These are phyloP conservation scores for Xylaria sp. DNA, from an alignment of 2,329 filamentous ascomycete genomes.

Conservation along the genomic window DNA sequence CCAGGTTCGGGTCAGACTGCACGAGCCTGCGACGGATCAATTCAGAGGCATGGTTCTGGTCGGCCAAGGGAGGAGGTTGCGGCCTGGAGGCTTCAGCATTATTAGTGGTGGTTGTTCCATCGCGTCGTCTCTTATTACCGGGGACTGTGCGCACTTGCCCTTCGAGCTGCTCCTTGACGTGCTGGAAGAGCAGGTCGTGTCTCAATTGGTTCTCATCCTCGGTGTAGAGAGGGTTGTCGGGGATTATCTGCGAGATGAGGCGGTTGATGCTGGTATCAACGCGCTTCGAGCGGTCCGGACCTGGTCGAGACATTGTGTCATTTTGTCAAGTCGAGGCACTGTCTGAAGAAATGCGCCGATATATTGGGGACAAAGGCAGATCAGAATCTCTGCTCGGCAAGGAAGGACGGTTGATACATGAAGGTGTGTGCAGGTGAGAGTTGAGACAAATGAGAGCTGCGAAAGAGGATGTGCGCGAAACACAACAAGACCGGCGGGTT, in stretches of 20 bases:
- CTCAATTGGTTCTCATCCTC: slow-evolving; percentile 63
- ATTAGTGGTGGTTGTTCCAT: slow-evolving; percentile 9
- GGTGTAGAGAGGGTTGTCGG: slow-evolving; percentile 58
- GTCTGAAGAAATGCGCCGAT: background rate
- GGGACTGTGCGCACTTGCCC: slow-evolving; percentile 35
- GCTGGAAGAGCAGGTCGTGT: slow-evolving; percentile 56
- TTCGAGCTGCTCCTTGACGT: slow-evolving; percentile 48
- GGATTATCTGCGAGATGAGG: slow-evolving; percentile 69
- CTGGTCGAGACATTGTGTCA: slow-evolving; percentile 50
- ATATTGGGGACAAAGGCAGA: background rate
- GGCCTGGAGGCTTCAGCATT: slow-evolving; percentile 33
- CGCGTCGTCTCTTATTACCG: background rate
- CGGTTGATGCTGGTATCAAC: slow-evolving; percentile 74
- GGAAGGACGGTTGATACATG: background rate
- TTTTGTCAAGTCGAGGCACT: slow-evolving; percentile 20
- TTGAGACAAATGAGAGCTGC: no score
- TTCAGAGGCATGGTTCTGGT: slow-evolving; percentile 88
- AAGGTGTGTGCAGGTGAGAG: background rate
- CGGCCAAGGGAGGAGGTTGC: slow-evolving; percentile 52
- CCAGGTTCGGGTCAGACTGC: slow-evolving; percentile 70
- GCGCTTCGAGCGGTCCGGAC: slow-evolving; percentile 55
- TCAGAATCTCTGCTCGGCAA: background rate
- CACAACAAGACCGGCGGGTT: background rate
- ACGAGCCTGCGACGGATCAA: slow-evolving; percentile 86
- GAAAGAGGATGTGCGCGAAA: background rate